Percentiles rank a stretch among this genome's conserved stretches.
phyloP scores from a whole-genome alignment of 495 filamentous ascomycete species.

The Annulohypoxylon bovei region DNA sequence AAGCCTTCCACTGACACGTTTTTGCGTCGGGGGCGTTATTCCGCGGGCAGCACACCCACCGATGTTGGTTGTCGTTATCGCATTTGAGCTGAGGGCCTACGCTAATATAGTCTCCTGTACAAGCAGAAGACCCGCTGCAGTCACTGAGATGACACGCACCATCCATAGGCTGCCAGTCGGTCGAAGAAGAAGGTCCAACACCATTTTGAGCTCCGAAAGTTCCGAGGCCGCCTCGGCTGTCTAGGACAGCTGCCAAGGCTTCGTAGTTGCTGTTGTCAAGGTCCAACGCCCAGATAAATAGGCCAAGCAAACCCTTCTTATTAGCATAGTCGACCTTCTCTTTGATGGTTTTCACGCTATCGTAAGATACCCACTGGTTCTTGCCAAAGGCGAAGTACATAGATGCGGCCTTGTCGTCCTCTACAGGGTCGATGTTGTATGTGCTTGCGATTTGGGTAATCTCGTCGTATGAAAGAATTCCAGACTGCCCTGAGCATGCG shows the following conservation, averaged over 20 bases:
- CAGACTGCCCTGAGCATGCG: conserved; percentile 43
- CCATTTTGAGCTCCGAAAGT: too few species aligned
- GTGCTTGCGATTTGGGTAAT: not conserved
- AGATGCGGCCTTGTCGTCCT: not conserved
- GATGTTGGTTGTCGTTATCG: too few species aligned
- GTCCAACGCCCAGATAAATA: not conserved
- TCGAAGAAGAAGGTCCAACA: too few species aligned
- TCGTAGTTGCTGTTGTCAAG: not conserved
- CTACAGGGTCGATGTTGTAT: not conserved
- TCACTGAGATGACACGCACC: too few species aligned
- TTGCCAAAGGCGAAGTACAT: not conserved
- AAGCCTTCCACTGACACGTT: too few species aligned
- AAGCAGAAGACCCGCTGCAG: too few species aligned
- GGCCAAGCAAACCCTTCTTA: not conserved
- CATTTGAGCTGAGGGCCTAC: too few species aligned
- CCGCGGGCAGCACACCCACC: too few species aligned
- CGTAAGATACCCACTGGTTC: not conserved
- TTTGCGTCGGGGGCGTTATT: too few species aligned
- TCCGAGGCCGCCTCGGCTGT: too few species aligned
- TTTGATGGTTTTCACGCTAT: not conserved
- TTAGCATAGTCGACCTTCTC: not conserved
- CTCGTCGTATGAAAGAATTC: conserved; percentile 10
- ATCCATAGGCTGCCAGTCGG: too few species aligned
- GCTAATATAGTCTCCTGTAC: too few species aligned
- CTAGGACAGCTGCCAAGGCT: not conserved